Evolutionary conservation across 1,284 basidiomycete genomes (phyloP), one percentile per base, ranked within the genome.

Genomic region (Trichosporon faecale): DNA sequence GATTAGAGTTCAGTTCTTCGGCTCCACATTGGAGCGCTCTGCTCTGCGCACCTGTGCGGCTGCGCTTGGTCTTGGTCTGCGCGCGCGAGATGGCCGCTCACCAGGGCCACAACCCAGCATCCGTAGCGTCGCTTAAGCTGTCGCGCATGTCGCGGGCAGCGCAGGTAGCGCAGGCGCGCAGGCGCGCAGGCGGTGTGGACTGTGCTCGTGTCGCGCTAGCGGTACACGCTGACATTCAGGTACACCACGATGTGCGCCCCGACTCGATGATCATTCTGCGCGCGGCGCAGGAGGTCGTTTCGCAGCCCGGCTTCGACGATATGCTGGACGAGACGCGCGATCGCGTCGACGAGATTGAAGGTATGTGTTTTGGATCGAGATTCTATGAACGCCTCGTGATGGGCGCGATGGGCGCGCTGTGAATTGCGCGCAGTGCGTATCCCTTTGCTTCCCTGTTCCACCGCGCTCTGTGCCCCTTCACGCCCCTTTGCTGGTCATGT

Each of bases 211-310:
- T n/a, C 40, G 16, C 27, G 16, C 16, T 49, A 29, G 49, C 16
- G 25, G 5, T 8, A 6, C 16, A 8, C 27, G 29, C 57, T 61
- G 16, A 61, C 57, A 8, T 18, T 61, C 70, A 71, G 91, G 86
- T 89, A 35, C 82, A 91, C 74, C 90, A 92, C 78, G 87, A 92
- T 69, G 89, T 94, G 16, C 88, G 89, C 57, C 90, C 91, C 16
- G 92, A 93, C 81, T 92, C 90, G 0, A 88, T 90, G 84, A 84
- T 91, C 37, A 87, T 91, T 63, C 85, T 93, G 5, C 88, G 88
- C 69, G 89, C 91, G 33, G 90, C 89, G 12, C 85, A 86, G 71
- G 85, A 90, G 74, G 89, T 93, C 11, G 88, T 90, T 33, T 85
- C 88, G 37, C 88, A 88, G 77, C 88, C 90, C 64, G 89, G 88